A percentile compares a stretch with the other conserved stretches of the same genome.
These are phyloP conservation scores for Blastocladiella emersonii DNA, from an alignment of 371 early-diverging fungal species.

Conservation along the genomic window DNA sequence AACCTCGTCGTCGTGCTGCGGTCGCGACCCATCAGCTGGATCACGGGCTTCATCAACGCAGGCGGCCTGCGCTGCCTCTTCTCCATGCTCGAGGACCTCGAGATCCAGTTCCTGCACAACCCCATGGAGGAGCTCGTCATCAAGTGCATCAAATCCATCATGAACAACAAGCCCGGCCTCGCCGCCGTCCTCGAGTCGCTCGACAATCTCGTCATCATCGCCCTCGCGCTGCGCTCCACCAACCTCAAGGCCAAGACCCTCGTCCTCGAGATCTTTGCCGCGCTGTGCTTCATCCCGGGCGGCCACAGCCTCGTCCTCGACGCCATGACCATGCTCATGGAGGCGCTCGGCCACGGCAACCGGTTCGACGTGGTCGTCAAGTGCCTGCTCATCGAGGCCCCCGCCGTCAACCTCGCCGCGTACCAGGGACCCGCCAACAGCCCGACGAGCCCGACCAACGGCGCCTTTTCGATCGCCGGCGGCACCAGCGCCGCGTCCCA, in stretches of 20 bases:
- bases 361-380: conserved; percentile 30
- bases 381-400: background rate
- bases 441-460: too few relatives aligned
- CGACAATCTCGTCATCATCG: conserved; percentile 24
- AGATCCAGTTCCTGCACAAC: conserved; percentile 1
- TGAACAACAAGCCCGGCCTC: conserved; percentile 40
- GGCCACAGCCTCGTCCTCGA: conserved; percentile 30
- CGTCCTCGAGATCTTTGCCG: conserved; percentile 35
- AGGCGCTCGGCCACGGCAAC: conserved; percentile 15
- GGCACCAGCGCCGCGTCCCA: too few relatives aligned
- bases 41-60: conserved; percentile 28
- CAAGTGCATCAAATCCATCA: conserved; percentile 31
- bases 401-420: background rate
- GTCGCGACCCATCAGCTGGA: conserved; percentile 33
- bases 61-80: conserved; percentile 27
- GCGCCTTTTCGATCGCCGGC: too few relatives aligned
- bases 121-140: conserved; percentile 33
- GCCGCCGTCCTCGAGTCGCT: conserved; percentile 29
- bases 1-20: conserved; percentile 26
- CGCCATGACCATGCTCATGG: conserved; percentile 23
- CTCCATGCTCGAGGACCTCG: conserved; percentile 20
- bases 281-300: conserved; percentile 36
- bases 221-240: conserved; percentile 28
- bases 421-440: too few relatives aligned
- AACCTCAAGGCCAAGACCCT: conserved; percentile 22